Percentiles rank a stretch among this genome's conserved stretches.
Evolutionary conservation across 306 rosid genomes (phyloP).

Genomic region (Leucaena leucocephala): DNA sequence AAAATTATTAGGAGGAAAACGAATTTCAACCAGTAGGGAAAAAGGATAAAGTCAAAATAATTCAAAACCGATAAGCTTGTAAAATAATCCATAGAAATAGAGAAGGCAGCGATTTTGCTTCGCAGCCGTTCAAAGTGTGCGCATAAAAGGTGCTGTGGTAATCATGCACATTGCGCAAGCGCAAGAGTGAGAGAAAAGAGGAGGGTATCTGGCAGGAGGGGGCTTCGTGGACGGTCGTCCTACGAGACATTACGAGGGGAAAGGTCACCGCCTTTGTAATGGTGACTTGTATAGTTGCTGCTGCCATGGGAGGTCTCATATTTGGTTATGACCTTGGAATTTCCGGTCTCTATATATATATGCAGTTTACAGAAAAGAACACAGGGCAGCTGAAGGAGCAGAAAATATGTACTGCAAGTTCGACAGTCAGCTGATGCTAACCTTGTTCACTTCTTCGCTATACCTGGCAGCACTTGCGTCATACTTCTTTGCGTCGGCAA

Average conservation of each 20-base stretch:
- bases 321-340: slow-evolving; percentile 56
- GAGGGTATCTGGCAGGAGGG: slow-evolving; percentile 9
- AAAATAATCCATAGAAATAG: background rate
- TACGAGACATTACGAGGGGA: background rate
- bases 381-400: background rate
- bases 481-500: slow-evolving; percentile 45
- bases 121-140: background rate
- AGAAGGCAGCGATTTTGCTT: background rate
- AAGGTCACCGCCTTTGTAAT: background rate
- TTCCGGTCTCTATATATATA: background rate
- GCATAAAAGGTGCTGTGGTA: no score
- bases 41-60: background rate
- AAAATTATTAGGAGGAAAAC: background rate
- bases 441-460: slow-evolving; percentile 50
- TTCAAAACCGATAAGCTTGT: background rate
- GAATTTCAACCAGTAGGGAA: background rate
- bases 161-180: no score
- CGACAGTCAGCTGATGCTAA: slow-evolving; percentile 31
- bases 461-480: slow-evolving; percentile 49
- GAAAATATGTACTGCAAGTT: slow-evolving; percentile 39
- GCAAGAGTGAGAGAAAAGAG: no score
- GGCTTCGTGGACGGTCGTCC: background rate
- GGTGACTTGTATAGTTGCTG: slow-evolving; percentile 47
- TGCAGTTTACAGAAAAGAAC: slow-evolving; percentile 5
- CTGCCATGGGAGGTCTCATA: slow-evolving; percentile 60